These are phyloP conservation scores for Exophiala aquamarina DNA, from an alignment of 2,329 filamentous ascomycete species.

Conservation along the genomic window DNA sequence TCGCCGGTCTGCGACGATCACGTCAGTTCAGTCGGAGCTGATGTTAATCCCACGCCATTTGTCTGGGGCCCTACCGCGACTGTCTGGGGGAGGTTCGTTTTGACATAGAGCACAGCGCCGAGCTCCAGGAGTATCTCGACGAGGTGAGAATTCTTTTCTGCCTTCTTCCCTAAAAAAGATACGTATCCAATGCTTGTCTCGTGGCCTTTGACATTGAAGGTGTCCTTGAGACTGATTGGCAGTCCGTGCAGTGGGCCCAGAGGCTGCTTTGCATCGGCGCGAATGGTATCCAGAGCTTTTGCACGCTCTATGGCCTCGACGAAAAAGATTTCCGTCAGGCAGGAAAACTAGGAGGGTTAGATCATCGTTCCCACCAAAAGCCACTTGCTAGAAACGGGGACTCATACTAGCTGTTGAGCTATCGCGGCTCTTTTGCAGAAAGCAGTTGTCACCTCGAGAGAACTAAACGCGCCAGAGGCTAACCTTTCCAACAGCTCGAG, in stretches of 20 bases:
- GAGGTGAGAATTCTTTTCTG: slow-evolving; percentile 25
- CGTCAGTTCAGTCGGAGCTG: too few species aligned
- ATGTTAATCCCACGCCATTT: too few species aligned
- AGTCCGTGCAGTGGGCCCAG: slow-evolving; percentile 31
- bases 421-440: slow-evolving; percentile 31
- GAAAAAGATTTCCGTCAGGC: slow-evolving; percentile 30
- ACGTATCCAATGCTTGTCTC: slow-evolving; percentile 34
- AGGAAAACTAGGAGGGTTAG: slow-evolving; percentile 9
- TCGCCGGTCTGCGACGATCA: slow-evolving; percentile 33
- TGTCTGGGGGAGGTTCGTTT: slow-evolving; percentile 56
- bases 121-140: slow-evolving; percentile 39
- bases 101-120: slow-evolving; percentile 44
- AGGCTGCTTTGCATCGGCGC: slow-evolving; percentile 19
- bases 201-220: slow-evolving; percentile 25
- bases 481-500: slow-evolving; percentile 33
- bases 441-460: slow-evolving; percentile 27
- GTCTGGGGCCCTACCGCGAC: slow-evolving; percentile 40
- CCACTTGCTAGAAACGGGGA: slow-evolving; percentile 27
- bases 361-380: slow-evolving; percentile 26
- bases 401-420: slow-evolving; percentile 26
- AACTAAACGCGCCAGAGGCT: slow-evolving; percentile 24
- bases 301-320: slow-evolving; percentile 26
- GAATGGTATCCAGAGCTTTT: slow-evolving; percentile 22
- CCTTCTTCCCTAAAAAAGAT: slow-evolving; percentile 29
- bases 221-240: slow-evolving; percentile 32